phyloP scores from a whole-genome alignment of 257 asterid species.

The Solanum rostratum region DNA sequence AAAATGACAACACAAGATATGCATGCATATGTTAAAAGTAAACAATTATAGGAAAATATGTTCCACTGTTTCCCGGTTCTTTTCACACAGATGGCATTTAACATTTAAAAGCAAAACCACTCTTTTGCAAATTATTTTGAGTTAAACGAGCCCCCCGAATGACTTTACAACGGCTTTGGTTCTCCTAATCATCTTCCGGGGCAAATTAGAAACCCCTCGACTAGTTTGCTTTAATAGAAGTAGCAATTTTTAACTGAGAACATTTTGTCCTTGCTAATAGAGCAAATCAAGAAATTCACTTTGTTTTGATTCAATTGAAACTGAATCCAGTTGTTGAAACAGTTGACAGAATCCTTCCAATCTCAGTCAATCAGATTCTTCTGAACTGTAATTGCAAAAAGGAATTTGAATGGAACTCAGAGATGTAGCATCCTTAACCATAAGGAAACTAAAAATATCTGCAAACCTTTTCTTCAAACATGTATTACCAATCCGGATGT shows the following conservation, averaged over 20 bases:
- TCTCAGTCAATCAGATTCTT: not conserved
- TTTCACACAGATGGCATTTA: not conserved
- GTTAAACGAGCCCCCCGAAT: not conserved
- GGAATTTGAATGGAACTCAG: not conserved
- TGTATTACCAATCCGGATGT: not conserved
- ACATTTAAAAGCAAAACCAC: not conserved
- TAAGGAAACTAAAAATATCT: not conserved
- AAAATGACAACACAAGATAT: too few relatives aligned
- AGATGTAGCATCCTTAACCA: not conserved
- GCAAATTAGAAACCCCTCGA: not conserved
- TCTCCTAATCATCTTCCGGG: not conserved
- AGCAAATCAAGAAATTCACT: not conserved
- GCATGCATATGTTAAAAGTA: too few relatives aligned
- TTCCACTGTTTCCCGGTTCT: not conserved
- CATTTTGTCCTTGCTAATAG: not conserved
- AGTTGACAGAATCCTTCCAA: not conserved
- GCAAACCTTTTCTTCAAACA: not conserved
- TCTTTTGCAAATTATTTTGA: not conserved
- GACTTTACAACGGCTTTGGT: not conserved
- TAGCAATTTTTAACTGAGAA: not conserved
- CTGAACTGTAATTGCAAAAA: not conserved
- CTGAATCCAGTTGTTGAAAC: not conserved
- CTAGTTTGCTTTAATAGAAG: not conserved
- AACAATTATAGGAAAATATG: not conserved
- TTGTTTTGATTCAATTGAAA: not conserved